These are phyloP conservation scores for Murraya koenigii DNA, from an alignment of 345 rosid genomes.

Conservation along the genomic window DNA sequence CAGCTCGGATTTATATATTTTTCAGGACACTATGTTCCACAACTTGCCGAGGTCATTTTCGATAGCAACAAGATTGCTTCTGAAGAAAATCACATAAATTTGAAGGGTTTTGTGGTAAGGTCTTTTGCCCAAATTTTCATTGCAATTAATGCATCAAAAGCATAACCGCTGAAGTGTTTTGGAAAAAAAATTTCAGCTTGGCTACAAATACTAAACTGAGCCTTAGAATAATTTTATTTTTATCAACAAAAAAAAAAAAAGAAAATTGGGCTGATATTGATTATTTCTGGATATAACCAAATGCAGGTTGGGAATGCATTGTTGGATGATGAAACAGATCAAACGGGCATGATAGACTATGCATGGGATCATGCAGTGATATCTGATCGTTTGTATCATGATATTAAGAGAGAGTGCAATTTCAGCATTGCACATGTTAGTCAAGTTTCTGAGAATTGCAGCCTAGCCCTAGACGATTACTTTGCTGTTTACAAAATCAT, in stretches of 20 bases:
- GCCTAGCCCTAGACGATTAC: constrained; percentile 35
- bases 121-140: neutral
- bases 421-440: constrained; percentile 25
- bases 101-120: constrained; percentile 70
- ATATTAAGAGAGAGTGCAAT: constrained; percentile 48
- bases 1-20: neutral
- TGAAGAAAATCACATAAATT: constrained; percentile 48
- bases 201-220: too few relatives aligned
- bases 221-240: too few relatives aligned
- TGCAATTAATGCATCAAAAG: too few relatives aligned
- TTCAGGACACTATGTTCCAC: constrained; percentile 83
- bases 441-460: constrained; percentile 31
- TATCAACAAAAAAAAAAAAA: too few relatives aligned
- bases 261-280: neutral
- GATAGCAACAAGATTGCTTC: constrained; percentile 43
- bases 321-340: constrained; percentile 76
- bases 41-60: constrained; percentile 62
- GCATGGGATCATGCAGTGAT: constrained; percentile 88
- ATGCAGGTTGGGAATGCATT: constrained; percentile 71
- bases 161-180: too few relatives aligned
- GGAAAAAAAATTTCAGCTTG: too few relatives aligned
- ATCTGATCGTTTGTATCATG: constrained; percentile 53
- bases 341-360: constrained; percentile 72
- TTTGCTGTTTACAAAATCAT: constrained; percentile 47
- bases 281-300: neutral